Conservation (phyloP, 805 yeast genomes). For the Kluyveromyces wickerhamii region DNA sequence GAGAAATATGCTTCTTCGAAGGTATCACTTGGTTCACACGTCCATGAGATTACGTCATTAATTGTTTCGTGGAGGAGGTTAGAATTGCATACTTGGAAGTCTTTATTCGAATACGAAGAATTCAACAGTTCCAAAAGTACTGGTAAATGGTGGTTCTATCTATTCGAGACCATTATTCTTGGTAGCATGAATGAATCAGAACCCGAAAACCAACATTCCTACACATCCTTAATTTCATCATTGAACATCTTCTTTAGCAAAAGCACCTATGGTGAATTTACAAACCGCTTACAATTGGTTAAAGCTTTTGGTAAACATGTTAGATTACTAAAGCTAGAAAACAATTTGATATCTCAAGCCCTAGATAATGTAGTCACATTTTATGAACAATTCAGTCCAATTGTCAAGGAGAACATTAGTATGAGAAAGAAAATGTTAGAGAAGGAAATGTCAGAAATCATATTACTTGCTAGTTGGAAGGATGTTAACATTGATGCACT, state of each 20-base stretch:
- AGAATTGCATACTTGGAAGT: constrained; percentile 81
- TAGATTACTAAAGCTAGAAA: constrained; percentile 21
- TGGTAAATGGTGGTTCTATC: constrained; percentile 87
- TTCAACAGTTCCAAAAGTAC: constrained; percentile 36
- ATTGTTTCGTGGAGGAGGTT: constrained; percentile 88
- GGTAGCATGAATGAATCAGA: constrained; percentile 23
- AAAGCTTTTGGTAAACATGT: constrained; percentile 57
- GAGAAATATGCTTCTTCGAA: constrained; percentile 81
- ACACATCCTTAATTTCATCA: constrained; percentile 41
- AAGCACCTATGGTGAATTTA: constrained; percentile 69
- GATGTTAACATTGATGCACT: constrained; percentile 91
- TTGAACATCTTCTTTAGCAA: constrained; percentile 70
- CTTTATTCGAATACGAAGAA: constrained; percentile 62
- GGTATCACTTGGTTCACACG: constrained; percentile 51
- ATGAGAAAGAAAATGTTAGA: constrained; percentile 48
- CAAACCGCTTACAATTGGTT: constrained; percentile 49
- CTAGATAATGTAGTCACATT: constrained; percentile 40
- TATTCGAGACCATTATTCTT: constrained; percentile 68
- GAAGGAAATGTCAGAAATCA: constrained; percentile 77
- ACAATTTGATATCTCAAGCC: constrained; percentile 20
- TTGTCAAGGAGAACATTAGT: constrained; percentile 39
- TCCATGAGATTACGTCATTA: constrained; percentile 52
- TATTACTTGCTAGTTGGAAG: constrained; percentile 91
- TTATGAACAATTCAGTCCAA: constrained; percentile 56
- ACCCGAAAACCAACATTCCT: neutral